Percentiles rank a stretch among this genome's conserved stretches.
phyloP scores from a whole-genome alignment of 2,329 filamentous ascomycete species.

The Fusarium transvaalense region DNA sequence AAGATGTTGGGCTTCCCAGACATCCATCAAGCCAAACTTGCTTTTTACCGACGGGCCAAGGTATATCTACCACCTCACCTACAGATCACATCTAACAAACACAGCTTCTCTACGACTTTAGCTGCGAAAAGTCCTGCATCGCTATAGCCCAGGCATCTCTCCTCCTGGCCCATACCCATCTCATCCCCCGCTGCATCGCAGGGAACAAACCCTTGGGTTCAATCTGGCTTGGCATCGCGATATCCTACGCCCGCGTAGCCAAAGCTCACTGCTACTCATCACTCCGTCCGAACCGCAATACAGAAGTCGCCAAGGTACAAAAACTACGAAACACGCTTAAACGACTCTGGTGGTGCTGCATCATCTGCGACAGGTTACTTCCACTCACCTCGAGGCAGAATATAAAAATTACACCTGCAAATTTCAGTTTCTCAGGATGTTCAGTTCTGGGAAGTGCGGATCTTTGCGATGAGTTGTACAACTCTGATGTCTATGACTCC shows the following conservation, averaged over 20 bases:
- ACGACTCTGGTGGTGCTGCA: conserved; percentile 46
- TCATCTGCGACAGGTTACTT: conserved; percentile 42
- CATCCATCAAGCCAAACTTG: conserved; percentile 42
- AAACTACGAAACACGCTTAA: conserved; percentile 44
- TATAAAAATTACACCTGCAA: conserved; percentile 43
- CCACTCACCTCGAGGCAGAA: conserved; percentile 43
- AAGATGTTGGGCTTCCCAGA: conserved; percentile 41
- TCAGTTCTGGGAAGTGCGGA: conserved; percentile 36
- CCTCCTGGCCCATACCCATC: conserved; percentile 43
- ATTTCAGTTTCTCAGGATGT: conserved; percentile 44
- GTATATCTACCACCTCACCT: not conserved
- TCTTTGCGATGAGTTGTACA: conserved; percentile 38
- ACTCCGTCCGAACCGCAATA: conserved; percentile 10
- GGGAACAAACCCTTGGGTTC: conserved; percentile 46
- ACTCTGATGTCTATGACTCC: conserved; percentile 43
- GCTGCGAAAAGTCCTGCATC: conserved; percentile 42
- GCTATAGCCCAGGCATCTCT: conserved; percentile 45
- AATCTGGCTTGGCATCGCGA: conserved; percentile 46
- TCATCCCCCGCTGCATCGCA: conserved; percentile 44
- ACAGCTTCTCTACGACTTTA: conserved; percentile 46
- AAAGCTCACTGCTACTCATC: conserved; percentile 44
- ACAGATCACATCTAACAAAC: not conserved
- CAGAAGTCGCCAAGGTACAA: conserved; percentile 20
- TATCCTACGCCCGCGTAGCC: conserved; percentile 44
- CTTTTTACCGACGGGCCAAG: conserved; percentile 44